Evolutionary conservation across 78 protist species (phyloP).

Genomic region (Capsaspora owczarzaki): DNA sequence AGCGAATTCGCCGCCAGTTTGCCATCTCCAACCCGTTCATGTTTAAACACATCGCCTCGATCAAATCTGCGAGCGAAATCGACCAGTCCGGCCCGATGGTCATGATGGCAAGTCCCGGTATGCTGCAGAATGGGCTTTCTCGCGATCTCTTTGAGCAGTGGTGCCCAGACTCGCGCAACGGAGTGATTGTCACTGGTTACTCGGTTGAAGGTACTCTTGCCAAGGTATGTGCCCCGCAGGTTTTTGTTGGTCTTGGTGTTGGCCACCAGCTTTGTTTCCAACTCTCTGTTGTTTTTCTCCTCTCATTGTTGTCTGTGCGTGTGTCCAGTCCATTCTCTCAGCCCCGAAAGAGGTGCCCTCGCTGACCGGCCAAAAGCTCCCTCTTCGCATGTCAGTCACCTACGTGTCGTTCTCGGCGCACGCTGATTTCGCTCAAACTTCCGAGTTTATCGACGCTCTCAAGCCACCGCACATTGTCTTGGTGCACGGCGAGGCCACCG

Average conservation of each 20-base stretch:
- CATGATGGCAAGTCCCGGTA: conserved; percentile 90
- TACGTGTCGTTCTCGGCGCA: conserved; percentile 90
- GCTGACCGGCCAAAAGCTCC: conserved; percentile 41
- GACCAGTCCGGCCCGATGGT: conserved; percentile 78
- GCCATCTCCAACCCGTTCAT: conserved; percentile 77
- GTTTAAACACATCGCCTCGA: conserved; percentile 71
- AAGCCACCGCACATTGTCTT: conserved; percentile 71
- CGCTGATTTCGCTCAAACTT: conserved; percentile 79
- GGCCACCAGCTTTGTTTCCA: background rate
- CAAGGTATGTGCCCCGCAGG: conserved; percentile 6
- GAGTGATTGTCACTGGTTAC: conserved; percentile 85
- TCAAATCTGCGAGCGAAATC: conserved; percentile 45
- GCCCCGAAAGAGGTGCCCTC: conserved; percentile 35
- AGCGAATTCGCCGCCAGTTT: conserved; percentile 21
- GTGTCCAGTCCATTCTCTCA: conserved; percentile 21
- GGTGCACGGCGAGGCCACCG: conserved; percentile 83
- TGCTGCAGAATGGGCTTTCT: conserved; percentile 77
- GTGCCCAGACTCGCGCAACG: conserved; percentile 66
- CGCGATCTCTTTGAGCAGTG: conserved; percentile 84
- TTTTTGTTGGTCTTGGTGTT: background rate
- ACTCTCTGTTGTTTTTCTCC: background rate
- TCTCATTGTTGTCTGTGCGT: background rate
- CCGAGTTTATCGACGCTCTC: conserved; percentile 68
- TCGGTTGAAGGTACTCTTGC: conserved; percentile 90
- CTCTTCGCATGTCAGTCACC: conserved; percentile 44